phyloP scores from a whole-genome alignment of 1,284 basidiomycete genomes.

The Ceraceosorus guamensis region DNA sequence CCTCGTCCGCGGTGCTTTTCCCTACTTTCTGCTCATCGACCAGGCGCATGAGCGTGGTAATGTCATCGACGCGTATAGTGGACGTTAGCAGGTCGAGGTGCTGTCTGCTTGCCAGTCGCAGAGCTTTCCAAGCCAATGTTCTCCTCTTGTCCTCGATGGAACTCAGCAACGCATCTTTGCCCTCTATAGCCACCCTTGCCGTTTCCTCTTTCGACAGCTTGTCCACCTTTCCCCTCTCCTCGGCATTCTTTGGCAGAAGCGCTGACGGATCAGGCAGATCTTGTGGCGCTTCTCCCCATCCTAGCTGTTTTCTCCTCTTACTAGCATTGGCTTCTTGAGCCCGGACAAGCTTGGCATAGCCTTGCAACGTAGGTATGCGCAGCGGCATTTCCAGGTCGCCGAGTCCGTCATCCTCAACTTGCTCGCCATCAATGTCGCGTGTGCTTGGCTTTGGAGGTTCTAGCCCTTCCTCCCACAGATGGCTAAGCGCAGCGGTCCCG shows the following conservation, averaged over 20 bases:
- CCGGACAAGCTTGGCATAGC: constrained; percentile 28
- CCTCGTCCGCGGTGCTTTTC: too few relatives aligned
- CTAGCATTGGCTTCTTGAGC: constrained; percentile 26
- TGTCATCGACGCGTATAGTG: constrained; percentile 1
- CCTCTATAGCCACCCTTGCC: background rate
- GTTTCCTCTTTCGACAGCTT: background rate
- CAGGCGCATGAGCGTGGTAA: constrained; percentile 1
- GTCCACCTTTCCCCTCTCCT: background rate
- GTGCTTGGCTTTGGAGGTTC: constrained; percentile 17
- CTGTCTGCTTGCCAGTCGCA: constrained; percentile 1
- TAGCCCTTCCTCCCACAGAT: constrained; percentile 42
- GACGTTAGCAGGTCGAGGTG: background rate
- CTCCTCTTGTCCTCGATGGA: background rate
- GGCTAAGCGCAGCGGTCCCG: constrained; percentile 40
- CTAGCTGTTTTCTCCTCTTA: constrained; percentile 26
- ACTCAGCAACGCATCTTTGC: background rate
- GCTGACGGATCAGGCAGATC: background rate
- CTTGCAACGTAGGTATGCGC: constrained; percentile 21
- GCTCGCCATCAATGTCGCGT: constrained; percentile 31
- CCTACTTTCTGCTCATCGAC: constrained; percentile 4
- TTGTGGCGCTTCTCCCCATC: constrained; percentile 2
- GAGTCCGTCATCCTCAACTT: constrained; percentile 35
- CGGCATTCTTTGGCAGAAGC: background rate
- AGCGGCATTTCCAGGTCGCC: constrained; percentile 39
- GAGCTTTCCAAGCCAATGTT: constrained; percentile 6